These are phyloP conservation scores for Neurospora sp. DNA, from an alignment of 2,329 filamentous ascomycete genomes.

Conservation along the genomic window DNA sequence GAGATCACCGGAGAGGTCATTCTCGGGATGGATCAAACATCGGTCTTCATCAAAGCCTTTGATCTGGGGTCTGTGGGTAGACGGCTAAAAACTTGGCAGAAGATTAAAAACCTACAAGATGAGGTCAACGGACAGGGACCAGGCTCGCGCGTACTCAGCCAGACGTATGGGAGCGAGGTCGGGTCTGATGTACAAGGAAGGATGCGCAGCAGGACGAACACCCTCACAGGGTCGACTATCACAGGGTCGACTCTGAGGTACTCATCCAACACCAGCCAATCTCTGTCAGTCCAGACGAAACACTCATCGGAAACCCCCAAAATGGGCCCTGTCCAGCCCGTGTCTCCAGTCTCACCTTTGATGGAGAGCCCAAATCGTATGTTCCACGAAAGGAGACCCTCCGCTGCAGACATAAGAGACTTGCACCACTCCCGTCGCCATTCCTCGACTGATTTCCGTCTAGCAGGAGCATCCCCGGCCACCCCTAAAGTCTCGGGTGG, in stretches of 20 bases:
- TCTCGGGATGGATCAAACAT: slow-evolving; percentile 89
- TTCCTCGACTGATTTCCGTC: slow-evolving; percentile 71
- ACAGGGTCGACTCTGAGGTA: slow-evolving; percentile 36
- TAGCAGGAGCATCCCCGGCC: slow-evolving; percentile 25
- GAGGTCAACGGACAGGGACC: slow-evolving; percentile 54
- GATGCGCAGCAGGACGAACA: slow-evolving; percentile 47
- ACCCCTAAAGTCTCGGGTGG: slow-evolving; percentile 28
- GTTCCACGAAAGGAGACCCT: slow-evolving; percentile 52
- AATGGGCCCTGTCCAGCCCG: slow-evolving; percentile 31
- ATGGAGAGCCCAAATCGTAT: slow-evolving; percentile 39
- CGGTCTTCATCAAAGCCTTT: slow-evolving; percentile 90
- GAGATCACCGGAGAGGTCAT: slow-evolving; percentile 93
- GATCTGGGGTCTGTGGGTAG: slow-evolving; percentile 85
- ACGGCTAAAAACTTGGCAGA: slow-evolving; percentile 90
- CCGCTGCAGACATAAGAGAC: slow-evolving; percentile 72
- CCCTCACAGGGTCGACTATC: slow-evolving; percentile 40
- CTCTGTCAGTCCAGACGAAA: slow-evolving; percentile 36
- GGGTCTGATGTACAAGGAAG: slow-evolving; percentile 44
- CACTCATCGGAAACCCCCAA: slow-evolving; percentile 45
- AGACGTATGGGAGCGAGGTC: slow-evolving; percentile 48
- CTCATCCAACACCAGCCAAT: slow-evolving; percentile 32
- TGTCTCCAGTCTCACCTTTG: slow-evolving; percentile 30
- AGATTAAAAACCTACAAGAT: slow-evolving; percentile 84
- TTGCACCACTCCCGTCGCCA: slow-evolving; percentile 78
- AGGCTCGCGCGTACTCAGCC: slow-evolving; percentile 40